Evolutionary conservation across 116 monocot species (phyloP).

Genomic region (Dioscorea cayenensis): DNA sequence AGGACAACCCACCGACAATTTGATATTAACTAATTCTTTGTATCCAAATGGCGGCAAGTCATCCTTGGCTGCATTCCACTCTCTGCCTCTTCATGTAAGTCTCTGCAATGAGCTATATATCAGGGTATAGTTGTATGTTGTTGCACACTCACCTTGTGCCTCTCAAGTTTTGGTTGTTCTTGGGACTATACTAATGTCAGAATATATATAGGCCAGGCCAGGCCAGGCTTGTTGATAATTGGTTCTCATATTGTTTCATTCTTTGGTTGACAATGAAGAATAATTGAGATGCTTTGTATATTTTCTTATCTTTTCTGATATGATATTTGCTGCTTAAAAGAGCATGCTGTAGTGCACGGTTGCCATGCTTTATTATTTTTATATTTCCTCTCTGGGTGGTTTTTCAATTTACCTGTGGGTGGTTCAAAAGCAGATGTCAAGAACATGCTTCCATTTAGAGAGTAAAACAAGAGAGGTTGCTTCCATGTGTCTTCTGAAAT

Average conservation of each 20-base stretch:
- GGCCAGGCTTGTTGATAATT: neutral
- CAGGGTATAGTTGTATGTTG: neutral
- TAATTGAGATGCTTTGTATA: neutral
- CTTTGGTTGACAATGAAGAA: neutral
- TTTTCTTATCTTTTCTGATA: neutral
- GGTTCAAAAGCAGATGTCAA: neutral
- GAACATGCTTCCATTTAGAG: neutral
- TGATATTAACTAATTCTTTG: neutral
- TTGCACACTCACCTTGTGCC: neutral
- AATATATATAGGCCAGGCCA: neutral
- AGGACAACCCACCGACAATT: neutral
- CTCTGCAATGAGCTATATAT: neutral
- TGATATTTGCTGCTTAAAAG: neutral
- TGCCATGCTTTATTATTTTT: neutral
- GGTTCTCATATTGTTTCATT: neutral
- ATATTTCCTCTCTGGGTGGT: neutral
- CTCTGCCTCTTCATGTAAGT: constrained; percentile 2
- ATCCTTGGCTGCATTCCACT: constrained; percentile 23
- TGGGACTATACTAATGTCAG: neutral
- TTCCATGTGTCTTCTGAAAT: neutral
- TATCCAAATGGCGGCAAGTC: constrained; percentile 5
- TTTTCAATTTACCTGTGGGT: neutral
- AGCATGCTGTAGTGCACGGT: neutral
- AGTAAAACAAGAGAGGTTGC: neutral
- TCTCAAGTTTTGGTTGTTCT: neutral